Base-by-base conservation (phyloP, 2,329 filamentous ascomycete genomes). In the Zasmidium citrigriseum region DNA sequence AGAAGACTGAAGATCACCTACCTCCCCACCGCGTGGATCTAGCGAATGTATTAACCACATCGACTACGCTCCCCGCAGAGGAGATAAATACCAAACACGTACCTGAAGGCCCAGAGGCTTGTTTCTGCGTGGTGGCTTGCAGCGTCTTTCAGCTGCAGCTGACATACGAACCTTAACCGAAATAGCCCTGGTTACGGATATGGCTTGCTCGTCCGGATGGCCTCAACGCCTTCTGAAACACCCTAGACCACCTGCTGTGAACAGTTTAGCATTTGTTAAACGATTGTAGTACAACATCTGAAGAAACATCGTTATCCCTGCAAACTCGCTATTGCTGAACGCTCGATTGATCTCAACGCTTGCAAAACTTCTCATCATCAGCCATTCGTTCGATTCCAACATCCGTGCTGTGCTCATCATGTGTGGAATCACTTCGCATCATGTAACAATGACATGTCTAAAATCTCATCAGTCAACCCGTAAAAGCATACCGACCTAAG, bases 401-500 rank as follows among this genome's bases (percentile, higher is more conserved):
- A 16, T 41, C 12, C 34, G 18, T 41, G 14, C 34, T 41, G 34
- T 41, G 5, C 14, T 41, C 34, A 41, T 41, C 34, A 41, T 41
- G 7, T 41, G 34, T 10, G 34, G 34, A 41, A 41, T 41, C 34
- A 41, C 16, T n/a, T n/a, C 18, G n/a, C n/a, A n/a, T 41, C 34
- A 41, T 41, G 34, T 9, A 54, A 46, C 52, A 54, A 54, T 34
- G 41, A 18, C 9, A 45, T 24, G 22, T 18, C 21, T 4, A 7
- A 46, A 12, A 29, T 41, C 34, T 41, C 16, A 16, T 46, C 12
- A 3, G 9, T 62, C 51, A 67, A 4, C 60, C 70, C 20, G 65
- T 66, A 61, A 73, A 75, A 24, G 72, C 74, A 64, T 78, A 80
- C 44, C 72, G 67, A 51, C 70, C 69, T 24, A 79, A 68, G 61